Base-by-base conservation (phyloP, 768 basidiomycete species). In the Galerina sulciceps region DNA sequence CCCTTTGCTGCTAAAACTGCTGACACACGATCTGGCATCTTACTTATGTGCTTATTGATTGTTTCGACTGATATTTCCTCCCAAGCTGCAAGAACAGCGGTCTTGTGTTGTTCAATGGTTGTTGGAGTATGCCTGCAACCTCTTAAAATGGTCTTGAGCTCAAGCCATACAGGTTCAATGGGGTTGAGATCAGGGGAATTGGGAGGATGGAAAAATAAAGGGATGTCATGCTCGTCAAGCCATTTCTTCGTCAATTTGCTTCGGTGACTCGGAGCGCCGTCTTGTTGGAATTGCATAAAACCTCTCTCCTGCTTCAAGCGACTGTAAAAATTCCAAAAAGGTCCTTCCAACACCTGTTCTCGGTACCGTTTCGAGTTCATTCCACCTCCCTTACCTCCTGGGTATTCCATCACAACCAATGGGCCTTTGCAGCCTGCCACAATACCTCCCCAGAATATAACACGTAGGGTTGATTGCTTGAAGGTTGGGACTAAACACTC, bases 101-200 rank as follows among this genome's bases (percentile, higher is more conserved):
- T 31, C 8, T 48, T 57, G 20, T 69, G 63, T 40, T 65, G 53
- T 10, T 60, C 61, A n/a, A 61, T 37, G 36, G 59, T 53, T 31
- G 62, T 64, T 10, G 66, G 69, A 40, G 41, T 55, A 48, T 55
- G 65, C 31, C 53, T 54, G 6, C 11, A 36, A 15, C 23, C 10
- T 34, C 63, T 22, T 26, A 72, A 47, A 18, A 59, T 58, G 4
- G 48, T 56, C 59, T 73, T 74, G 41, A 74, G 67, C 48, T 64
- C 55, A 18, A 65, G 63, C 73, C 74, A 75, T 11, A 73, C 36
- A 15, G 59, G 63, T 64, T 75, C 71, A 20, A 74, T 73, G 55
- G 73, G 71, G 37, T 60, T 66, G 47, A 74, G 42, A 61, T 75
- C 68, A 13, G 72, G 72, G 10, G 72, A 75, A 57, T 45, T 54